Evolutionary conservation across 2,329 filamentous ascomycete genomes (phyloP).

Genomic region (Piedraia hortae): DNA sequence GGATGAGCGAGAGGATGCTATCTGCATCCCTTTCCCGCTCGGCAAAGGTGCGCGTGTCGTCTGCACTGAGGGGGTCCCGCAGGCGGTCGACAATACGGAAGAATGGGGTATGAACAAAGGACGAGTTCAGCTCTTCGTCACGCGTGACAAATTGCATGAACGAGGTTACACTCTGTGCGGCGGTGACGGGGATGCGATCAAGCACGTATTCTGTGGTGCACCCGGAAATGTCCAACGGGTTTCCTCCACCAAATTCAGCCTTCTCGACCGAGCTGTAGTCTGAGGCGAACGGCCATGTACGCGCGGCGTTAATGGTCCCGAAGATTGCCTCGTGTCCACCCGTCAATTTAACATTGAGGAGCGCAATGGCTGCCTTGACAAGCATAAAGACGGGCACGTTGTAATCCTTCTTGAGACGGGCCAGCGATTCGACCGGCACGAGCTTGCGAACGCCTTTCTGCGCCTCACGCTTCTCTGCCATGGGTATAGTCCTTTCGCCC

Average conservation of each 20-base stretch:
- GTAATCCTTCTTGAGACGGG: conserved; percentile 10
- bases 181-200: conserved; percentile 8
- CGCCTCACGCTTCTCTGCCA: conserved; percentile 6
- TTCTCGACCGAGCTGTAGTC: conserved; percentile 9
- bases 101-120: conserved; percentile 10
- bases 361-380: conserved; percentile 11
- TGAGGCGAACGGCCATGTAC: conserved; percentile 11
- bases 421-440: conserved; percentile 8
- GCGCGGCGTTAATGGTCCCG: conserved; percentile 11
- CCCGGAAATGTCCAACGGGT: conserved; percentile 12
- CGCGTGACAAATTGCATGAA: conserved; percentile 11
- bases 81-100: conserved; percentile 9
- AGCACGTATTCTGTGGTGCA: conserved; percentile 12
- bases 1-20: conserved; percentile 9
- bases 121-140: conserved; percentile 9
- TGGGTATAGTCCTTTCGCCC: conserved; percentile 6
- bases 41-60: conserved; percentile 8
- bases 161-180: conserved; percentile 5
- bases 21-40: conserved; percentile 10
- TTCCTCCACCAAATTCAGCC: conserved; percentile 8
- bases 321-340: conserved; percentile 11
- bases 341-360: conserved; percentile 10
- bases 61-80: conserved; percentile 7
- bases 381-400: conserved; percentile 12
- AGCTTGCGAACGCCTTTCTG: conserved; percentile 9